phyloP scores from a whole-genome alignment of 345 rosid species.

The Eucalyptus brandiana region DNA sequence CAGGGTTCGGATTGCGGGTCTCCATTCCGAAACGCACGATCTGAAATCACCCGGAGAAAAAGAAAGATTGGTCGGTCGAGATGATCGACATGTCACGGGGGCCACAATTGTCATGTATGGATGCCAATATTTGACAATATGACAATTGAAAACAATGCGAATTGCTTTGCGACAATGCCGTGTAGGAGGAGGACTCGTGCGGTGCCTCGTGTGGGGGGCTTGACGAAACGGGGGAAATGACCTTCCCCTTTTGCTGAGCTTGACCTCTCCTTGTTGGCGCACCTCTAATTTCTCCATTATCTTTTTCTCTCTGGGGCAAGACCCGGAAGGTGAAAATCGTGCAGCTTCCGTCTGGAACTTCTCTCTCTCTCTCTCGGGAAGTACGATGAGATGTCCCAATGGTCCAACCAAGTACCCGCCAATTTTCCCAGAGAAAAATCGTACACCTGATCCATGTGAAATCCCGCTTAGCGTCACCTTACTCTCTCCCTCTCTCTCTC shows the following conservation, averaged over 20 bases:
- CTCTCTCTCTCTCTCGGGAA: background rate
- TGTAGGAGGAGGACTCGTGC: background rate
- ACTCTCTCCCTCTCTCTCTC: background rate
- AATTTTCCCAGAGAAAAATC: background rate
- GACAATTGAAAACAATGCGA: background rate
- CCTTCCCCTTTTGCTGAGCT: background rate
- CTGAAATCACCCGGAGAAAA: background rate
- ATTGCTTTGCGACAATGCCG: background rate
- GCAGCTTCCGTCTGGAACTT: background rate
- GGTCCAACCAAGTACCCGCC: background rate
- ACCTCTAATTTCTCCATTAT: background rate
- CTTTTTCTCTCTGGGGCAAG: background rate
- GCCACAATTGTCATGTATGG: background rate
- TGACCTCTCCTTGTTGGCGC: background rate
- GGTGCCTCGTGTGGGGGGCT: background rate
- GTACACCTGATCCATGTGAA: background rate
- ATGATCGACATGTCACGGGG: background rate
- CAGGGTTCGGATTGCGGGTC: background rate
- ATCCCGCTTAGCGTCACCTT: background rate
- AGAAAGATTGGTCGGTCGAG: background rate
- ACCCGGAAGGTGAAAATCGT: background rate
- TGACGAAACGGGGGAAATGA: background rate
- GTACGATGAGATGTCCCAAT: background rate
- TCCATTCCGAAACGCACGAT: background rate
- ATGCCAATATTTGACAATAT: background rate